A percentile compares a stretch with the other conserved stretches of the same genome.
These are phyloP conservation scores for Scutellaria baicalensis DNA, from an alignment of 257 asterid species.

Conservation along the genomic window DNA sequence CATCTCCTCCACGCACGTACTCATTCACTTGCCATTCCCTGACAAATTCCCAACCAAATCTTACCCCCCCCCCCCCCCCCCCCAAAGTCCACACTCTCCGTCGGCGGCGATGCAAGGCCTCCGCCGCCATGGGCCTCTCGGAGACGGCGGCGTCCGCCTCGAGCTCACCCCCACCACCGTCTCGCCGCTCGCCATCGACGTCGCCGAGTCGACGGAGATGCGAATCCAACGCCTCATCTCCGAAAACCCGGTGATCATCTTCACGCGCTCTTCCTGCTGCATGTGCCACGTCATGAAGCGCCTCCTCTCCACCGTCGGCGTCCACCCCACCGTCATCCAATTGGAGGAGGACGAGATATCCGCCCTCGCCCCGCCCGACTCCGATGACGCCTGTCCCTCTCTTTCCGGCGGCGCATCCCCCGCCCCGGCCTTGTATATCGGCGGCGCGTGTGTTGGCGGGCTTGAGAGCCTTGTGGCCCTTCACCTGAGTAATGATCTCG, in stretches of 20 bases:
- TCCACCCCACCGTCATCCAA: slow-evolving; percentile 80
- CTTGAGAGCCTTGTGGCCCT: slow-evolving; percentile 72
- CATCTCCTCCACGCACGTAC: slow-evolving; percentile 31
- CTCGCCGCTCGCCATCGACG: slow-evolving; percentile 68
- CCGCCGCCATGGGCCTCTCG: slow-evolving; percentile 26
- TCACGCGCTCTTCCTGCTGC: slow-evolving; percentile 83
- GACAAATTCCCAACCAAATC: neutral
- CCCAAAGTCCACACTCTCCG: no score
- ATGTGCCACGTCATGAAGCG: slow-evolving; percentile 92
- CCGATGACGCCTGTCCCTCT: neutral
- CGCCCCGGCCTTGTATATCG: slow-evolving; percentile 66
- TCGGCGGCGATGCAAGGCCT: slow-evolving; percentile 60
- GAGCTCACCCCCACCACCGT: slow-evolving; percentile 47
- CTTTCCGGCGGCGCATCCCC: slow-evolving; percentile 16
- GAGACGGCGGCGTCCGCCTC: slow-evolving; percentile 60
- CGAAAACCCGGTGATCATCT: slow-evolving; percentile 81
- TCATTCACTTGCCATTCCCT: slow-evolving; percentile 2
- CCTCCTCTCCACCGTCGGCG: slow-evolving; percentile 68
- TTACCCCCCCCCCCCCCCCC: neutral
- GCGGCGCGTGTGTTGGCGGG: slow-evolving; percentile 85
- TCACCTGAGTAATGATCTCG: slow-evolving; percentile 77
- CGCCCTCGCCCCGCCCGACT: slow-evolving; percentile 12
- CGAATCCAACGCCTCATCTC: slow-evolving; percentile 73
- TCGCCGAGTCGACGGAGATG: slow-evolving; percentile 62
- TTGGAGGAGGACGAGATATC: slow-evolving; percentile 85